A percentile compares a stretch with the other conserved stretches of the same genome.
These are phyloP conservation scores for Tripidium arundinaceum DNA, from an alignment of 202 grass and related monocot genomes.

Conservation along the genomic window DNA sequence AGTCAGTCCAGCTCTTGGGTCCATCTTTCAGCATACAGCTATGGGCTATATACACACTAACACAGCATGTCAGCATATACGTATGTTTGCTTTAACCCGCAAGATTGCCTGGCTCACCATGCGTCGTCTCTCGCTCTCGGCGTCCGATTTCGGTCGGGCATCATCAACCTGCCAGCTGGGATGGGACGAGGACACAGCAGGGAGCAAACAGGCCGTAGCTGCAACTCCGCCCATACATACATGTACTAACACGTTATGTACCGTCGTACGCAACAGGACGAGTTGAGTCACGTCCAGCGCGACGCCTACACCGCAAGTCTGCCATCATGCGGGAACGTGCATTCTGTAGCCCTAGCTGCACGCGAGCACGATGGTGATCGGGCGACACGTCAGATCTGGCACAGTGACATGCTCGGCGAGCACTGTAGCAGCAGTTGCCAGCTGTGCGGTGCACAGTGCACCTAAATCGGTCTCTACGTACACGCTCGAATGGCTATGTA, in stretches of 20 bases:
- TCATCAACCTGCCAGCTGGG: not conserved
- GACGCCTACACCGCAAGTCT: not conserved
- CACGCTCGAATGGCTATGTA: not conserved
- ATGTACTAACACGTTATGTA: not conserved
- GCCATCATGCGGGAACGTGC: not conserved
- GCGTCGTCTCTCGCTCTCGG: too few species aligned
- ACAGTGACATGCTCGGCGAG: not conserved
- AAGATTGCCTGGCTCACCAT: too few species aligned
- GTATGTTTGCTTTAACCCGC: too few species aligned
- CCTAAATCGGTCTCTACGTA: not conserved
- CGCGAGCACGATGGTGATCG: not conserved
- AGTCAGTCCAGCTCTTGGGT: too few species aligned
- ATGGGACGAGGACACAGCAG: too few species aligned
- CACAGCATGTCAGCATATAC: too few species aligned
- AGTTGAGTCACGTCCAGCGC: conserved; percentile 10
- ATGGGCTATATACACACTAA: too few species aligned
- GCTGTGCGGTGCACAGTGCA: too few species aligned
- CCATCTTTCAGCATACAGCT: too few species aligned
- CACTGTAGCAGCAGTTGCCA: not conserved
- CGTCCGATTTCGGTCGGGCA: too few species aligned
- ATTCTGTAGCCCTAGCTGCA: not conserved
- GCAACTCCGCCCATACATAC: not conserved
- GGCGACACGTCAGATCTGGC: conserved; percentile 10
- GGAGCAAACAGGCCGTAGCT: not conserved
- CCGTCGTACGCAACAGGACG: not conserved